phyloP scores from a whole-genome alignment of 148 eudicot genomes.

The Nyssa sinensis region DNA sequence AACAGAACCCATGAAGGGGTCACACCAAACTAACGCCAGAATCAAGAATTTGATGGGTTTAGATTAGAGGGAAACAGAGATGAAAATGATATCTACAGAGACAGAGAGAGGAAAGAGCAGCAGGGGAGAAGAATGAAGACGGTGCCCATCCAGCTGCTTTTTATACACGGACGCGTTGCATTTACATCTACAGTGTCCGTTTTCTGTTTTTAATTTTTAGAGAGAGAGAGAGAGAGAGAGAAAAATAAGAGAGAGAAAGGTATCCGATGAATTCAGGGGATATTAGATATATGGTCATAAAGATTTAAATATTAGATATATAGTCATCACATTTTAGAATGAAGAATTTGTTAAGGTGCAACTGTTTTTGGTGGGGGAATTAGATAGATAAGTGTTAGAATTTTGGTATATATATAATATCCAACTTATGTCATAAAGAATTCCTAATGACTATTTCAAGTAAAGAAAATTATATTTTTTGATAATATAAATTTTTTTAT shows the following conservation, averaged over 20 bases:
- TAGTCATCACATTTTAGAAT: too few species aligned
- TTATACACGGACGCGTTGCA: slow-evolving; percentile 4
- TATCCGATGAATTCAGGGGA: too few species aligned
- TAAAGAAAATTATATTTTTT: too few species aligned
- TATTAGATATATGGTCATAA: background rate
- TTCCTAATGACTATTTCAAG: too few species aligned
- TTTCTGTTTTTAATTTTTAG: background rate
- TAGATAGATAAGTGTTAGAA: background rate
- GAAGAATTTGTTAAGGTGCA: background rate
- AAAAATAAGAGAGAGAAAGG: background rate
- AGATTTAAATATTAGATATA: background rate
- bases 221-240: background rate
- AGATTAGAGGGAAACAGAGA: background rate
- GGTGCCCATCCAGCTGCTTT: background rate
- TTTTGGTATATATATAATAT: background rate
- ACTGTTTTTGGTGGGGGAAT: background rate
- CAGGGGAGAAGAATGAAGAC: background rate
- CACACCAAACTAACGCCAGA: background rate
- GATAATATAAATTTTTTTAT: too few species aligned
- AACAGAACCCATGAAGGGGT: slow-evolving; percentile 45
- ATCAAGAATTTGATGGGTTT: background rate
- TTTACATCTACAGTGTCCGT: background rate
- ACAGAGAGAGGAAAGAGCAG: slow-evolving; percentile 6
- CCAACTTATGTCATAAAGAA: too few species aligned
- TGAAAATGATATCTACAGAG: background rate